A percentile compares a stretch with the other conserved stretches of the same genome.
These are phyloP conservation scores for Somion occarium DNA, from an alignment of 1,284 basidiomycete species.

Conservation along the genomic window DNA sequence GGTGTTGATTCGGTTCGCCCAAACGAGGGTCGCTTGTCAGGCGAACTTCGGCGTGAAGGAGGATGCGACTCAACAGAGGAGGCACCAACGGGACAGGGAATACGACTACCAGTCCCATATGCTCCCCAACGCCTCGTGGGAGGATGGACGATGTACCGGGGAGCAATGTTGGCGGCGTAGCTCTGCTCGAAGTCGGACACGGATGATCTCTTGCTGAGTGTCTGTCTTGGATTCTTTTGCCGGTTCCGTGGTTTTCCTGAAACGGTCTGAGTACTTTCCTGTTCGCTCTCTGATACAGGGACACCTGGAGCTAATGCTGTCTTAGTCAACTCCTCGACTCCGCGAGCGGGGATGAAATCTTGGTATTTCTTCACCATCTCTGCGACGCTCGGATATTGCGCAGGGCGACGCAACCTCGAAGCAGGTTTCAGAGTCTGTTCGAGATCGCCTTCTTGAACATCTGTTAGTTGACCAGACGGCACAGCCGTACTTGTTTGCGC, in stretches of 20 bases:
- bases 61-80: slow-evolving; percentile 50
- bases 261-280: slow-evolving; percentile 41
- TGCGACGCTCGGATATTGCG: slow-evolving; percentile 66
- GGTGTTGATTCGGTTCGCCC: slow-evolving; percentile 32
- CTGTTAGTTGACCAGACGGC: too few species aligned
- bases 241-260: slow-evolving; percentile 36
- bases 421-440: slow-evolving; percentile 8
- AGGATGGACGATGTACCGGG: slow-evolving; percentile 56
- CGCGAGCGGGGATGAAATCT: slow-evolving; percentile 67
- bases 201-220: slow-evolving; percentile 51
- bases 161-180: slow-evolving; percentile 85
- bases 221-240: slow-evolving; percentile 42
- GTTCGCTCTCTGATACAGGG: slow-evolving; percentile 66
- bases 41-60: slow-evolving; percentile 63
- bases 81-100: slow-evolving; percentile 42
- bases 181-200: slow-evolving; percentile 84
- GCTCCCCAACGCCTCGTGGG: slow-evolving; percentile 37
- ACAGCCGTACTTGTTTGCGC: too few species aligned
- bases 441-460: slow-evolving; percentile 5
- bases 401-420: slow-evolving; percentile 66
- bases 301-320: slow-evolving; percentile 58
- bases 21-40: slow-evolving; percentile 54
- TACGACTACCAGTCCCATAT: slow-evolving; percentile 39
- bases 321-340: slow-evolving; percentile 63
- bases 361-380: slow-evolving; percentile 84